A percentile compares a stretch with the other conserved stretches of the same genome.
These are phyloP conservation scores for Talaromyces atroroseus DNA, from an alignment of 2,329 filamentous ascomycete species.

Conservation along the genomic window DNA sequence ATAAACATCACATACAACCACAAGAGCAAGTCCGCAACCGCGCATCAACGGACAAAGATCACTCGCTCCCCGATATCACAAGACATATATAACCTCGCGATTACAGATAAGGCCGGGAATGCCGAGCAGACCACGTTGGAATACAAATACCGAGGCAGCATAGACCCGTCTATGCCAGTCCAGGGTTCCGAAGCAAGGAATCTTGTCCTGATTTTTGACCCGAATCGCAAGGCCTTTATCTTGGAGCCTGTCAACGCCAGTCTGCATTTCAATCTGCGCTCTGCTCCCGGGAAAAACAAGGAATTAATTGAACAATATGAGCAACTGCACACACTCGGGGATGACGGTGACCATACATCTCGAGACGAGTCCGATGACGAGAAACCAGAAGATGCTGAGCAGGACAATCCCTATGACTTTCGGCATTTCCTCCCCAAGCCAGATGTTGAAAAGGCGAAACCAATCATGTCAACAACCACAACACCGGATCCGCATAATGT, in stretches of 20 bases:
- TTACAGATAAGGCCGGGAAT: conserved; percentile 38
- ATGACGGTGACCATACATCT: conserved; percentile 26
- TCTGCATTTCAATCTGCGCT: conserved; percentile 80
- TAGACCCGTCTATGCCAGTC: conserved; percentile 29
- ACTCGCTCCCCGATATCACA: conserved; percentile 27
- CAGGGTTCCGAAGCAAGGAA: conserved; percentile 27
- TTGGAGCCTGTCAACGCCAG: conserved; percentile 76
- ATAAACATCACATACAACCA: conserved; percentile 44
- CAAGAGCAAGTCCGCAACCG: conserved; percentile 38
- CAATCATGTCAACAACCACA: conserved; percentile 22
- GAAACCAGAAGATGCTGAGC: conserved; percentile 32
- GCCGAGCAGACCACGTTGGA: conserved; percentile 34
- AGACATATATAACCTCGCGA: conserved; percentile 36
- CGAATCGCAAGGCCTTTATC: conserved; percentile 67
- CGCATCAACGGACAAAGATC: conserved; percentile 35
- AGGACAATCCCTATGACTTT: conserved; percentile 45
- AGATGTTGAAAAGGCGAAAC: conserved; percentile 30
- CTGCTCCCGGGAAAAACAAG: conserved; percentile 62
- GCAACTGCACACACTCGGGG: conserved; percentile 50
- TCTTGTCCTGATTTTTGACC: conserved; percentile 66
- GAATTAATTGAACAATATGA: conserved; percentile 62
- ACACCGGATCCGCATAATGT: conserved; percentile 31
- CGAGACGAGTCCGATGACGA: conserved; percentile 33
- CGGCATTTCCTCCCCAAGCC: conserved; percentile 45
- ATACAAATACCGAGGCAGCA: conserved; percentile 38